Base-by-base conservation (phyloP, 345 rosid genomes). In the Acer yangbiense region DNA sequence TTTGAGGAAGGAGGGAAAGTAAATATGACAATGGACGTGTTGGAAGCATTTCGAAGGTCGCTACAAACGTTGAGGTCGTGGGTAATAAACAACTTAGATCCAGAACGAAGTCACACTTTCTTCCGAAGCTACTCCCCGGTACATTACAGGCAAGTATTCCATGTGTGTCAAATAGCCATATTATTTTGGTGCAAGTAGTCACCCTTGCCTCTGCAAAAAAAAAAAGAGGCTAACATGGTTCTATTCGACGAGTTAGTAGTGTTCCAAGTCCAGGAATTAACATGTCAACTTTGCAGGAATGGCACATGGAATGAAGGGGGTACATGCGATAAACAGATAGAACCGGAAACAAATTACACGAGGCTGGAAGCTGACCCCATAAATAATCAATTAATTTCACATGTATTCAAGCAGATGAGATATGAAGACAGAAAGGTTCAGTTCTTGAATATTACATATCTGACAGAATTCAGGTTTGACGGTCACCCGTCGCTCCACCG, bases 291-390 rank as follows among this genome's bases (percentile, higher is more conserved):
- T 77, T 82, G 84, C 88, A 93, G 91, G 80, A 87, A 89, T 25
- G 97, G 97, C 21, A 80, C 90, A 65, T 93, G 98, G 99, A 85
- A 89, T n/a, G 60, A 72, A 29, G 95, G 93, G 6, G 98, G 97
- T 20, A 78, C 71, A 8, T 94, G 98, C 76, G 92, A 91, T 80
- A 74, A 80, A 72, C 93, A 87, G 52, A 82, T 10, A 35, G 84
- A 88, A 77, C 99, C 95, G 2, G 90, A 82, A 76, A 85, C 84
- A 54, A 80, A 88, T 78, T 77, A 77, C 64, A 43, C 69, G 16
- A 80, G 60, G 76, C 80, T 89, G 69, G 81, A 83, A 73, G 85
- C 91, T 27, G 98, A 91, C 74, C 86, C 91, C 0, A 44, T 62
- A 61, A 83, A 82, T 57, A 92, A 96, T 80, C 74, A 65, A 76